Base-by-base conservation (phyloP, 202 grass and related monocot genomes). In the Eragrostis tef region DNA sequence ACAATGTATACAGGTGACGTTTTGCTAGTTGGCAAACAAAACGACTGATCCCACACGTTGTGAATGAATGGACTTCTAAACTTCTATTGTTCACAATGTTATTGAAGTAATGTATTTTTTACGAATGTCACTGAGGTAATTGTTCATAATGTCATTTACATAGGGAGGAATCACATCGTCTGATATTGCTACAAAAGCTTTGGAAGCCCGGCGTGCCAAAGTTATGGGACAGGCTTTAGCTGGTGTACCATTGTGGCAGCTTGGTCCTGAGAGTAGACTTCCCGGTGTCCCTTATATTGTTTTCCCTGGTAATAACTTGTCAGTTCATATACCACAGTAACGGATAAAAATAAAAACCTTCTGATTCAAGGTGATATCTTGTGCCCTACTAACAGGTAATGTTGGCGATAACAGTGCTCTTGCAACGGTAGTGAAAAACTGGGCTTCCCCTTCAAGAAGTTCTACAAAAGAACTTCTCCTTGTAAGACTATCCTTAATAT, bases 111-210 rank as follows among this genome's bases (percentile, higher is more conserved):
- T 34, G 4, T 34, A 34, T 34, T 34, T 34, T 34, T 34, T n/a
- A 34, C 2, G 4, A 34, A 34, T 34, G 31, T 34, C 31, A 34
- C 31, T 34, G 31, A 34, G 4, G 4, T 34, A 34, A 58, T 16
- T 51, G 9, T 67, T 71, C 44, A 51, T 70, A 79, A 87, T 54
- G 10, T 53, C 22, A 27, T 53, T 83, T 61, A 54, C 80, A 74
- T 44, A 98, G 94, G 94, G 94, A 79, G 94, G 94, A 84, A 98
- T 98, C 73, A 98, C 94, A 75, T 98, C 94, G 86, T 98, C 94
- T 27, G 94, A 98, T 86, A 80, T 98, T 74, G 92, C 94, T 81
- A 98, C 94, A 25, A 98, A 93, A 91, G 94, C 94, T 76, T 86
- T 94, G 84, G 90, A 93, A 93, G 94, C 92, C 75, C 86, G 50